Percentiles rank a stretch among this genome's conserved stretches.
phyloP scores from a whole-genome alignment of 2,329 filamentous ascomycete genomes.

The Fusarium sp. region DNA sequence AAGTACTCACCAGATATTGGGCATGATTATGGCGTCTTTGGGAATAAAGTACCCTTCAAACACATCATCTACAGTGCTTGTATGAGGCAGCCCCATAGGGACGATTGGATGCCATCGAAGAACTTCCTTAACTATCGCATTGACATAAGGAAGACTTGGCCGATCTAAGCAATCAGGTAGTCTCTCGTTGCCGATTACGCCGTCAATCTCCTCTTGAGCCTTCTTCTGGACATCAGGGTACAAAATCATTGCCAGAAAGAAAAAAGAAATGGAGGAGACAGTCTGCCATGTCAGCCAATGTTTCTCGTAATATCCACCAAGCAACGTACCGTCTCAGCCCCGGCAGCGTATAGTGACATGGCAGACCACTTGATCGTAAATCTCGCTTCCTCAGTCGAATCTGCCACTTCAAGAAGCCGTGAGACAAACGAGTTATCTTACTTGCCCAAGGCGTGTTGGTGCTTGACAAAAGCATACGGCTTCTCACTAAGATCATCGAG shows the following conservation, averaged over 20 bases:
- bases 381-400: slow-evolving; percentile 12
- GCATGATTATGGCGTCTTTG: slow-evolving; percentile 28
- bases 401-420: slow-evolving; percentile 6
- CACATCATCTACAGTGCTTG: slow-evolving; percentile 43
- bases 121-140: slow-evolving; percentile 44
- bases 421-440: slow-evolving; percentile 18
- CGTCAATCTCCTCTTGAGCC: slow-evolving; percentile 33
- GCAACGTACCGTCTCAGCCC: slow-evolving; percentile 30
- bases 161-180: slow-evolving; percentile 38
- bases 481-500: slow-evolving; percentile 8
- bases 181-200: slow-evolving; percentile 39
- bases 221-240: slow-evolving; percentile 24
- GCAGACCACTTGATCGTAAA: slow-evolving; percentile 34
- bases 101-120: slow-evolving; percentile 43
- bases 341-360: slow-evolving; percentile 27
- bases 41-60: slow-evolving; percentile 39
- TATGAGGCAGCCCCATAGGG: slow-evolving; percentile 50
- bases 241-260: slow-evolving; percentile 28
- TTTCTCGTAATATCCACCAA: neutral
- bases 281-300: slow-evolving; percentile 3
- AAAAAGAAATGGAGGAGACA: slow-evolving; percentile 24
- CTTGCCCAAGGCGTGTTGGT: slow-evolving; percentile 13
- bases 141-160: slow-evolving; percentile 39
- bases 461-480: slow-evolving; percentile 27
- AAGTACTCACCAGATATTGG: slow-evolving; percentile 26